Evolutionary conservation across 306 rosid species (phyloP).

Genomic region (Pachyrhizus erosus): DNA sequence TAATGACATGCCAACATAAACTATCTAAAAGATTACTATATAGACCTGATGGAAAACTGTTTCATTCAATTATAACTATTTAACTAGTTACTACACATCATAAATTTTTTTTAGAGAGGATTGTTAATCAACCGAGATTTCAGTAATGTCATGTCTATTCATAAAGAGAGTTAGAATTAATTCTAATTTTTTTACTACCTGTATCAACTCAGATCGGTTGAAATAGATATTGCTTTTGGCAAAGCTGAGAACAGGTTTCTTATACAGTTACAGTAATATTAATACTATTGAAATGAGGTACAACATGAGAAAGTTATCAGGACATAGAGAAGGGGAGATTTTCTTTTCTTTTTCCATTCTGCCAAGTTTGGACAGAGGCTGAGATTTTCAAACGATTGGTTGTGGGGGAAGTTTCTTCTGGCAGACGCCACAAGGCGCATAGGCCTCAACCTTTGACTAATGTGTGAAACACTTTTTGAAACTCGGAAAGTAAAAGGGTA

Average conservation of each 20-base stretch:
- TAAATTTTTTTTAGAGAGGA: too few species aligned
- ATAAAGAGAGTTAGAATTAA: too few species aligned
- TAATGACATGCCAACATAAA: too few species aligned
- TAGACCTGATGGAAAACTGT: too few species aligned
- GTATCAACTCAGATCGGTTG: too few species aligned
- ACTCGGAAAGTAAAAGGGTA: constrained; percentile 16
- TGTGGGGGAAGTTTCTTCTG: constrained; percentile 43
- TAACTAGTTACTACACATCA: too few species aligned
- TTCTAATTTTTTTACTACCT: too few species aligned
- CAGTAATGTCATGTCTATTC: too few species aligned
- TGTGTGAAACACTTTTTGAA: constrained; percentile 45
- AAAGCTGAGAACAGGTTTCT: not conserved
- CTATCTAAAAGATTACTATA: too few species aligned
- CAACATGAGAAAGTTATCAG: not conserved
- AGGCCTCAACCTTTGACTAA: constrained; percentile 62
- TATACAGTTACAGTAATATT: not conserved
- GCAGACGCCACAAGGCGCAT: constrained; percentile 42
- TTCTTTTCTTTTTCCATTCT: not conserved
- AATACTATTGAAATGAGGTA: not conserved
- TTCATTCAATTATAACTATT: too few species aligned
- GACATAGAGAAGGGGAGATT: not conserved
- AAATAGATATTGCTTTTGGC: not conserved
- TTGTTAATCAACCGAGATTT: too few species aligned
- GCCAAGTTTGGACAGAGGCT: constrained; percentile 3
- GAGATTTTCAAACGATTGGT: constrained; percentile 17